Evolutionary conservation across 805 yeast species (phyloP), one percentile per base, ranked within the genome.

Genomic region (Tetrapisispora pingtungensis): DNA sequence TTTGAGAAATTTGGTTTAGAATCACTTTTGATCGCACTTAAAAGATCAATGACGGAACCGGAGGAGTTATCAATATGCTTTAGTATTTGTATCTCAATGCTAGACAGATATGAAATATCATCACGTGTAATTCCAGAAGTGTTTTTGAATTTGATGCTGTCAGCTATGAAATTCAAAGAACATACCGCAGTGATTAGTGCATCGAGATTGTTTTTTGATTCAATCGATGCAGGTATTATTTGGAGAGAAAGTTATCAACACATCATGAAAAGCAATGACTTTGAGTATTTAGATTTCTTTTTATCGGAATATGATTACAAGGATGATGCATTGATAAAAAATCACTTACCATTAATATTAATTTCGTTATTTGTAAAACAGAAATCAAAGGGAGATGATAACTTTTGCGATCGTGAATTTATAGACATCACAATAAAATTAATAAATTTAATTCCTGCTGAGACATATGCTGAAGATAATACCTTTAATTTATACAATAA

Each of bases 91-190:
- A 65, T 81, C 3, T 77, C 94, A 1, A 71, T 89, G 3, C 75
- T 89, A 79, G 97, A 93, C 57, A 77, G 87, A 50, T 93, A 97
- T 97, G 98, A 93, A 61, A 80, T 93, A 36, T 94, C 96, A 13
- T 77, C 80, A 10, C 60, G 73, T 12, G 67, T 90, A 1, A 78
- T 87, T 0, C 93, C 96, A 0, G 63, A 68, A 26, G 61, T 89
- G 8, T 75, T 93, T 39, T 64, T 77, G 0, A 89, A 93, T 0
- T 68, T 85, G 2, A 61, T 93, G 41, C 51, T 63, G 41, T 68
- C 77, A 4, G 72, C 81, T 3, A 69, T 67, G 36, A 44, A 57
- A n/a, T 64, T 56, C 44, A 55, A 17, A 18, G 46, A 51, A 38
- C 56, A 51, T 38, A 57, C 49, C 44, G 46, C 75, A n/a, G 65